A percentile compares a stretch with the other conserved stretches of the same genome.
phyloP scores from a whole-genome alignment of 2,329 filamentous ascomycete species.

The Alternaria consortialis region DNA sequence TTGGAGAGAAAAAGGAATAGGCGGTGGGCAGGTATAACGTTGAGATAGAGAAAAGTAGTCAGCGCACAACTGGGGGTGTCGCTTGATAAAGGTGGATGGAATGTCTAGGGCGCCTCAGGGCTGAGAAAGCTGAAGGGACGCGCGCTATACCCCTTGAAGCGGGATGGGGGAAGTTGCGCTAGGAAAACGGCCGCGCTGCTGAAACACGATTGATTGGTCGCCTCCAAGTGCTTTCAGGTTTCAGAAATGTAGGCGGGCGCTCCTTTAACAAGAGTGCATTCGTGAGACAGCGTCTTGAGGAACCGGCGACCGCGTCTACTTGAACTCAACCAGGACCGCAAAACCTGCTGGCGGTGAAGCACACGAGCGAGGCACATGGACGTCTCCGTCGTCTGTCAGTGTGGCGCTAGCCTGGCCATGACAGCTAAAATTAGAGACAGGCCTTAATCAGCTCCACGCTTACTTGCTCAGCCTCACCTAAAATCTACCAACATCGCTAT shows the following conservation, averaged over 20 bases:
- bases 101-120: conserved; percentile 28
- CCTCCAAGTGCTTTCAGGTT: conserved; percentile 17
- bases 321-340: background rate
- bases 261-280: conserved; percentile 33
- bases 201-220: conserved; percentile 35
- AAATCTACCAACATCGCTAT: conserved; percentile 11
- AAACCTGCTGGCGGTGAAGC: conserved; percentile 20
- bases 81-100: conserved; percentile 36
- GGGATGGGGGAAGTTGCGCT: conserved; percentile 26
- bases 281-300: conserved; percentile 18
- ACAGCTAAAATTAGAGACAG: conserved; percentile 32
- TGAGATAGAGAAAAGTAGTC: conserved; percentile 11
- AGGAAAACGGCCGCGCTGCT: conserved; percentile 31
- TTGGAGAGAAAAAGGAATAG: conserved; percentile 18
- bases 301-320: conserved; percentile 12
- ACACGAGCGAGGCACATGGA: conserved; percentile 15
- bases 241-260: conserved; percentile 30
- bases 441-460: conserved; percentile 30
- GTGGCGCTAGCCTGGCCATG: conserved; percentile 29
- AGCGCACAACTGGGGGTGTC: conserved; percentile 38
- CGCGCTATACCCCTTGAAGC: conserved; percentile 16
- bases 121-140: conserved; percentile 28
- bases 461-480: conserved; percentile 40
- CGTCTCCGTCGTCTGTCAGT: conserved; percentile 11
- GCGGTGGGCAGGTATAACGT: conserved; percentile 26